Evolutionary conservation across 2,329 filamentous ascomycete genomes (phyloP).

Genomic region (Sordariomycetes sp.): DNA sequence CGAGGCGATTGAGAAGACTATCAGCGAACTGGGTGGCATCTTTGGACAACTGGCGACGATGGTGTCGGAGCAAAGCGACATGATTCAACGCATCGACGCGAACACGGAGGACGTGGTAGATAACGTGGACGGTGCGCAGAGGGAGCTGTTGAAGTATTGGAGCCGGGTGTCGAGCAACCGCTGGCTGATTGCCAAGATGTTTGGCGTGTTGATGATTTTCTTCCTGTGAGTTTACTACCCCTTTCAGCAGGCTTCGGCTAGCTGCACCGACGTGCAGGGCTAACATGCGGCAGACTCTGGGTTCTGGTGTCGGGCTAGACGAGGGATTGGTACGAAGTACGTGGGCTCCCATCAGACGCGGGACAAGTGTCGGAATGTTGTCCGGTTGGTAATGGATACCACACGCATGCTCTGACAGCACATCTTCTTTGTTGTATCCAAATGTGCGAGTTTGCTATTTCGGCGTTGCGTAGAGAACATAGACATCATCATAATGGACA

Average conservation of each 20-base stretch:
- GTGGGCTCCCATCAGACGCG: background rate
- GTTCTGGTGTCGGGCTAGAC: slow-evolving; percentile 23
- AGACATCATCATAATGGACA: slow-evolving; percentile 1
- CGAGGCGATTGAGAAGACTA: slow-evolving; percentile 92
- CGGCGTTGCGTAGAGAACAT: background rate
- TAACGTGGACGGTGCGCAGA: slow-evolving; percentile 93
- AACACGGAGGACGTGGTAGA: slow-evolving; percentile 98
- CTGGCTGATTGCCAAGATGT: slow-evolving; percentile 82
- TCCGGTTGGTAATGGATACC: slow-evolving; percentile 6
- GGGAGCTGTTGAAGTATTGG: slow-evolving; percentile 97
- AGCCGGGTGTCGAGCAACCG: slow-evolving; percentile 85
- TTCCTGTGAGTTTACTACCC: slow-evolving; percentile 44
- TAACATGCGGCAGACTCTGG: slow-evolving; percentile 21
- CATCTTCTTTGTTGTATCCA: slow-evolving; percentile 5
- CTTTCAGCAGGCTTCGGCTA: background rate
- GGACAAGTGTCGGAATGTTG: background rate
- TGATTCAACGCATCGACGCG: slow-evolving; percentile 94
- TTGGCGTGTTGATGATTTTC: slow-evolving; percentile 87
- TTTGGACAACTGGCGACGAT: slow-evolving; percentile 93
- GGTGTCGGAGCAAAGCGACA: slow-evolving; percentile 95
- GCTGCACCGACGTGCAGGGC: slow-evolving; percentile 6
- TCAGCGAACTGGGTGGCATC: slow-evolving; percentile 79
- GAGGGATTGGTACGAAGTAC: no score
- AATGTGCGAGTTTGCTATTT: slow-evolving; percentile 1
- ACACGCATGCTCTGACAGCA: slow-evolving; percentile 1